Conservation (phyloP, 257 asterid genomes). For the Nicotiana noctiflora region DNA sequence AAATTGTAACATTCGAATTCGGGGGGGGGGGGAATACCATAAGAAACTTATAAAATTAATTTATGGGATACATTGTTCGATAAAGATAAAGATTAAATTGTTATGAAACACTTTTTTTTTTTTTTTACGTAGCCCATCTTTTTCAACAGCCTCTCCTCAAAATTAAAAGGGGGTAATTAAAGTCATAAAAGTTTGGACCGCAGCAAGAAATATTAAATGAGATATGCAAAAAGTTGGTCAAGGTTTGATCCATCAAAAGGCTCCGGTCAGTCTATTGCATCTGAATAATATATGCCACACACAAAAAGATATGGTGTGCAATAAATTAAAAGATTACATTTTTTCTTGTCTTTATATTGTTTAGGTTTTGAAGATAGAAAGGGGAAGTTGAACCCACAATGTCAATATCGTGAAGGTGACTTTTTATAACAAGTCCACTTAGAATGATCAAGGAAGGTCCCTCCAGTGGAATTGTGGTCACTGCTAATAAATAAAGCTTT, state of each 20-base stretch:
- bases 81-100: no score
- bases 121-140: neutral
- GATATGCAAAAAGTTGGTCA: neutral
- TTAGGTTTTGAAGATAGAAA: constrained; percentile 10
- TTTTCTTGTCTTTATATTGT: neutral
- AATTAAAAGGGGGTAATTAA: neutral
- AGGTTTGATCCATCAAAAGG: neutral
- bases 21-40: no score
- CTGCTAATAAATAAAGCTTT: constrained; percentile 30
- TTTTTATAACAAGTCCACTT: neutral
- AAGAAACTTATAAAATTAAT: neutral
- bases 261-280: neutral
- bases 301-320: neutral
- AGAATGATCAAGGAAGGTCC: neutral
- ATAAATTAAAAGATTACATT: neutral
- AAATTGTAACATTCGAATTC: neutral
- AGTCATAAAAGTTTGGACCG: neutral
- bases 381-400: neutral
- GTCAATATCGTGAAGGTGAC: neutral
- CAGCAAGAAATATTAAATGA: neutral
- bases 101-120: no score
- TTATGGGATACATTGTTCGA: neutral
- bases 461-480: constrained; percentile 68
- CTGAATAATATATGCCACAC: neutral
- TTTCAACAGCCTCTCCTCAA: neutral